phyloP scores from a whole-genome alignment of 768 basidiomycete species.

The Leucosporidium scottii region DNA sequence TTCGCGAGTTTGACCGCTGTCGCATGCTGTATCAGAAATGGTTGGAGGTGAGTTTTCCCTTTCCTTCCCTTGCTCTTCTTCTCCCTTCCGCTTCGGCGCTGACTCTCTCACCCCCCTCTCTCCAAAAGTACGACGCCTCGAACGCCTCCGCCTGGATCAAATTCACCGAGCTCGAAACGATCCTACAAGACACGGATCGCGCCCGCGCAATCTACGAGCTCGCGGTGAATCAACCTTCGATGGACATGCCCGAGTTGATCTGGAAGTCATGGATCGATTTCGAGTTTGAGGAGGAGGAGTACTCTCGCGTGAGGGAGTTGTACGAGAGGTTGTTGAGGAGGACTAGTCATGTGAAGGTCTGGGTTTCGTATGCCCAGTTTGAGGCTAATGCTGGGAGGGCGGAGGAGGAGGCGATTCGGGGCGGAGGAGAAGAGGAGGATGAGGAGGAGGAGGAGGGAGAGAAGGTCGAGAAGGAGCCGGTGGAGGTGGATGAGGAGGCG shows the following conservation, averaged over 20 bases:
- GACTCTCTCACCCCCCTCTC: conserved; percentile 1
- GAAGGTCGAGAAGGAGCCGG: conserved; percentile 44
- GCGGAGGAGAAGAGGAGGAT: conserved; percentile 62
- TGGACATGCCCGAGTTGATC: conserved; percentile 89
- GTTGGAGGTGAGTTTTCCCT: conserved; percentile 58
- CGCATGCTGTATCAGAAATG: conserved; percentile 89
- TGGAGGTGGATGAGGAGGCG: conserved; percentile 31
- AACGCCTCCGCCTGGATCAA: conserved; percentile 94
- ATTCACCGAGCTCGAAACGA: conserved; percentile 83
- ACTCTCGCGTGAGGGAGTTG: conserved; percentile 69
- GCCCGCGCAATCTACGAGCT: conserved; percentile 92
- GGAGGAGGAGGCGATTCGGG: conserved; percentile 34
- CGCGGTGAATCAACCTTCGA: conserved; percentile 67
- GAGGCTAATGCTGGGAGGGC: conserved; percentile 52
- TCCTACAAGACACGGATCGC: conserved; percentile 76
- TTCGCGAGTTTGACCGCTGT: conserved; percentile 92
- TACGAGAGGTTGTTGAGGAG: conserved; percentile 80
- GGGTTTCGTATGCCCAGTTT: conserved; percentile 90
- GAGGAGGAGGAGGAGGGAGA: conserved; percentile 51
- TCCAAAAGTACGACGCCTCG: conserved; percentile 67
- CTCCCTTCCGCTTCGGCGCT: not conserved
- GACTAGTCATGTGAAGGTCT: conserved; percentile 93
- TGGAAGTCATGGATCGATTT: conserved; percentile 98
- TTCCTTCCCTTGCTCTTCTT: not conserved
- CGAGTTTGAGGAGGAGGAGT: conserved; percentile 87